Evolutionary conservation across 2,329 filamentous ascomycete genomes (phyloP).

Genomic region (Penicillium frequentans): DNA sequence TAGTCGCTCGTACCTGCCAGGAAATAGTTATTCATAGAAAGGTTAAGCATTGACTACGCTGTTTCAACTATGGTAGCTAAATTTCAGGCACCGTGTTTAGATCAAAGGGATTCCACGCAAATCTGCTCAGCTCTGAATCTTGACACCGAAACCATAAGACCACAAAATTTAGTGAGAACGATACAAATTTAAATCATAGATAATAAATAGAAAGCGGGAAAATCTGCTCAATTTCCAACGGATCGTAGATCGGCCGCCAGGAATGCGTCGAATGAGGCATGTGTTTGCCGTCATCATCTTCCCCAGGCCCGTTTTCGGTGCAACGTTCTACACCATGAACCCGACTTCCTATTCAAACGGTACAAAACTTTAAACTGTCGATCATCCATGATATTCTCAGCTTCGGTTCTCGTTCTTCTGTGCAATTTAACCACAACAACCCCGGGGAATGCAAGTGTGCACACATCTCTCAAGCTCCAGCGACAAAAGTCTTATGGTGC

Average conservation of each 20-base stretch:
- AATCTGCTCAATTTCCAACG: constrained; percentile 33
- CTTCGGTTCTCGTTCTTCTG: neutral
- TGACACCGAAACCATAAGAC: neutral
- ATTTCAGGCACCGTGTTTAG: neutral
- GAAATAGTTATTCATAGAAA: neutral
- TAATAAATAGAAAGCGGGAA: neutral
- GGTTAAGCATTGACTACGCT: neutral
- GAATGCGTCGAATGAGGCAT: constrained; percentile 4
- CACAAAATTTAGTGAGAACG: no score
- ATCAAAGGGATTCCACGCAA: constrained; percentile 15
- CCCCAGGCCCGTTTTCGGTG: constrained; percentile 14
- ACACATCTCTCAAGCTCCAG: neutral
- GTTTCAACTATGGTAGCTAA: neutral
- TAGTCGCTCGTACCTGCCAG: no score
- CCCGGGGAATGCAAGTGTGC: neutral
- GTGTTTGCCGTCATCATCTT: constrained; percentile 4
- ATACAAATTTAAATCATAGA: neutral
- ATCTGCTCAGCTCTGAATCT: constrained; percentile 15
- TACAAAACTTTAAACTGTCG: constrained; percentile 1
- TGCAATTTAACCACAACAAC: neutral
- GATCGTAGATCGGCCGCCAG: neutral
- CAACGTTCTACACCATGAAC: neutral
- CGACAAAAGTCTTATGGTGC: neutral
- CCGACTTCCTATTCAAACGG: neutral
- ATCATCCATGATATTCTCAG: neutral